phyloP scores from a whole-genome alignment of 164 flowering plant genomes.

The Brasenia schreberi region DNA sequence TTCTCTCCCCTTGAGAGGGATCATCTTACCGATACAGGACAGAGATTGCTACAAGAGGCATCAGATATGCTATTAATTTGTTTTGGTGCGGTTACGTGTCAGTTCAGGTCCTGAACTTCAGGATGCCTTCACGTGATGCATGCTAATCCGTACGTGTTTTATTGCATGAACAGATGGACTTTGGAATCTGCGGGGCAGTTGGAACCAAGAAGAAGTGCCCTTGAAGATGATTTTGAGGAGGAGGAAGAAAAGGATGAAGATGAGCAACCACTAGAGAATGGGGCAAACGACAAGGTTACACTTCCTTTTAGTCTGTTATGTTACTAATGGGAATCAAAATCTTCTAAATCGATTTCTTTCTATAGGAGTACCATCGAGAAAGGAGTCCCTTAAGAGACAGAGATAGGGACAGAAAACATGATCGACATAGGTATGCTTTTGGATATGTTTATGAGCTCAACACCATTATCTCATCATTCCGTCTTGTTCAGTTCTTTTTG shows the following conservation, averaged over 20 bases:
- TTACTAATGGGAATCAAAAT: not conserved
- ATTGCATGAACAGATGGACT: constrained; percentile 43
- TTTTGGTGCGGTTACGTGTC: too few relatives aligned
- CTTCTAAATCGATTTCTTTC: not conserved
- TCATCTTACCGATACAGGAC: too few relatives aligned
- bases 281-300: constrained; percentile 54
- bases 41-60: too few relatives aligned
- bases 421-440: constrained; percentile 40
- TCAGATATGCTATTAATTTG: too few relatives aligned
- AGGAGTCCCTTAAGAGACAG: constrained; percentile 80
- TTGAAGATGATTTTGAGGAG: constrained; percentile 99
- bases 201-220: constrained; percentile 88
- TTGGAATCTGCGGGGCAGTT: constrained; percentile 62
- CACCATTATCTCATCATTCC: too few relatives aligned
- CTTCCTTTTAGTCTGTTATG: not conserved
- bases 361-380: constrained; percentile 68
- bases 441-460: too few relatives aligned
- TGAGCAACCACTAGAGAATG: constrained; percentile 41
- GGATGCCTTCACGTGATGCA: too few relatives aligned
- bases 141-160: not conserved
- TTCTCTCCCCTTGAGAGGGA: too few relatives aligned
- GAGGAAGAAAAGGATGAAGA: constrained; percentile 94
- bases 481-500: too few relatives aligned
- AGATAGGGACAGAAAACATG: constrained; percentile 80
- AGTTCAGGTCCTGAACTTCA: too few relatives aligned